Percentiles rank a stretch among this genome's conserved stretches.
Evolutionary conservation across 176 grass and related monocot genomes (phyloP).

Genomic region (Hsuehochloa calcarea): DNA sequence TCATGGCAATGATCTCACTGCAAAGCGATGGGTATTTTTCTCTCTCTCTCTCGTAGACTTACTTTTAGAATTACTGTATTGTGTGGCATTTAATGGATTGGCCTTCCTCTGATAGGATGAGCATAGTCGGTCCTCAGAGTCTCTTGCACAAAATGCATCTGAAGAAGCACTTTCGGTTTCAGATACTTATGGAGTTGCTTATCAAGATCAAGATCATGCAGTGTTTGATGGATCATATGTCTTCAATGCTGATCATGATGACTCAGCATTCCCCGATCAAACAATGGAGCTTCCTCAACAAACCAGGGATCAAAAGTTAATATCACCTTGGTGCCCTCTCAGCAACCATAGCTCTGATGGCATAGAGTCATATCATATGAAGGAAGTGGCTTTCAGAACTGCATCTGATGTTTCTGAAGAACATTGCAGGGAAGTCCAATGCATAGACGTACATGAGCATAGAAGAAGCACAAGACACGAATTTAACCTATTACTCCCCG

Average conservation of each 20-base stretch:
- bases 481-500: constrained; percentile 40
- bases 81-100: constrained; percentile 8
- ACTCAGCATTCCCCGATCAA: constrained; percentile 23
- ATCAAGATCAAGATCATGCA: constrained; percentile 54
- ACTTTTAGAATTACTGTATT: background rate
- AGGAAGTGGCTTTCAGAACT: constrained; percentile 29
- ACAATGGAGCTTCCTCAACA: constrained; percentile 27
- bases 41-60: constrained; percentile 5
- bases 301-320: constrained; percentile 26
- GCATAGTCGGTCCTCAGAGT: constrained; percentile 59
- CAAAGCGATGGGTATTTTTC: constrained; percentile 69
- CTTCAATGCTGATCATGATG: constrained; percentile 36
- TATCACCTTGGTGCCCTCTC: constrained; percentile 36
- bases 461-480: constrained; percentile 41
- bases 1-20: constrained; percentile 27
- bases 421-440: constrained; percentile 88
- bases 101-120: constrained; percentile 60
- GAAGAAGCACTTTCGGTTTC: constrained; percentile 75
- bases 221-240: constrained; percentile 45
- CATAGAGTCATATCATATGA: constrained; percentile 44
- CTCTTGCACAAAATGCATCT: constrained; percentile 41
- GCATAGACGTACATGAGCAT: constrained; percentile 64
- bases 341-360: constrained; percentile 53
- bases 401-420: constrained; percentile 62
- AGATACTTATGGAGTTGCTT: constrained; percentile 49